These are phyloP conservation scores for Chlamydomonas incerta DNA, from an alignment of 139 green algal species.

Conservation along the genomic window DNA sequence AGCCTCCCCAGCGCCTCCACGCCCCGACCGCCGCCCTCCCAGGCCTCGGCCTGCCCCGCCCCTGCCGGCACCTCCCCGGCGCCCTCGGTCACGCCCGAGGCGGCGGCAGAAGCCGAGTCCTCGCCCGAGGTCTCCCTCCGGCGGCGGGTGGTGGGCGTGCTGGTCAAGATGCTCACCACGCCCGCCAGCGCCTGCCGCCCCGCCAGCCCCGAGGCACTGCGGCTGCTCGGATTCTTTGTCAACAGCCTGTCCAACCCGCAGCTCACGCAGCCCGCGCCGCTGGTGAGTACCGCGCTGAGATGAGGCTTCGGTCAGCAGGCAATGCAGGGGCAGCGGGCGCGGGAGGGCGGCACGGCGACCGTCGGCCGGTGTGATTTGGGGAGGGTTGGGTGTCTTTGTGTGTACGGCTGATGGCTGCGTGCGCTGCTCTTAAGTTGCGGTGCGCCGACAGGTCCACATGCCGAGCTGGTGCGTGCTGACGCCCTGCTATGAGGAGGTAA, in stretches of 20 bases:
- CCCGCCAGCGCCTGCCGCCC: conserved; percentile 61
- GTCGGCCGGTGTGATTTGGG: too few relatives aligned
- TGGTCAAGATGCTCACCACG: conserved; percentile 69
- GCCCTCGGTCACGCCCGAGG: background rate
- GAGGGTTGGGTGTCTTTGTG: too few relatives aligned
- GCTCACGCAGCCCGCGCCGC: conserved; percentile 55
- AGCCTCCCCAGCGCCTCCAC: too few relatives aligned
- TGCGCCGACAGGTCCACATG: conserved; percentile 38
- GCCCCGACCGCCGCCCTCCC: too few relatives aligned
- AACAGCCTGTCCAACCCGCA: conserved; percentile 68
- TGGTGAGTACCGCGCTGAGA: conserved; percentile 46
- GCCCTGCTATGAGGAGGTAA: conserved; percentile 69
- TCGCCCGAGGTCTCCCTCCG: conserved; percentile 1
- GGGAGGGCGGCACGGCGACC: too few relatives aligned
- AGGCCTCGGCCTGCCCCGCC: too few relatives aligned
- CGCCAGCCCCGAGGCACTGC: conserved; percentile 59
- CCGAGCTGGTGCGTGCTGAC: conserved; percentile 72
- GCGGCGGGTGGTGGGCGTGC: conserved; percentile 31
- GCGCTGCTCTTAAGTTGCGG: too few relatives aligned
- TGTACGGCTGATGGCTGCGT: too few relatives aligned
- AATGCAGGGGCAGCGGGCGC: too few relatives aligned
- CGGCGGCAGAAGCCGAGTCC: background rate
- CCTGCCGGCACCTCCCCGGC: too few relatives aligned
- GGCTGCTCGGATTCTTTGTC: conserved; percentile 72
- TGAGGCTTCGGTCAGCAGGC: too few relatives aligned